A percentile compares a stretch with the other conserved stretches of the same genome.
phyloP scores from a whole-genome alignment of 2,329 filamentous ascomycete species.

The Byssochlamys sp. region DNA sequence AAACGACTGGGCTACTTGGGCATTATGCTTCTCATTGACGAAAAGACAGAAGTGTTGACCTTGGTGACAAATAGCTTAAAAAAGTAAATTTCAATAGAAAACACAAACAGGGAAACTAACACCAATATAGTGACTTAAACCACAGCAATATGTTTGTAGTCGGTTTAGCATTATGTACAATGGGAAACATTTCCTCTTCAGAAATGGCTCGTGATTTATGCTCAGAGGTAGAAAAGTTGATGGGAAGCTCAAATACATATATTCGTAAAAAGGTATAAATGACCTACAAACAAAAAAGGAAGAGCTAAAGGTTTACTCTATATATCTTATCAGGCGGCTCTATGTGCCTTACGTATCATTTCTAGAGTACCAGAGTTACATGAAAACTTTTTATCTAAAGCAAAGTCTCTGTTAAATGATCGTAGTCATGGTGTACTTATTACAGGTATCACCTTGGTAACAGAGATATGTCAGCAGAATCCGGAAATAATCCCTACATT shows the following conservation, averaged over 20 bases:
- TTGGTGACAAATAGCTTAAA: slow-evolving; percentile 95
- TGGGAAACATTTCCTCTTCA: slow-evolving; percentile 93
- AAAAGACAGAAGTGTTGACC: slow-evolving; percentile 96
- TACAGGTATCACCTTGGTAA: slow-evolving; percentile 82
- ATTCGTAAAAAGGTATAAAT: slow-evolving; percentile 92
- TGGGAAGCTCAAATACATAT: slow-evolving; percentile 91
- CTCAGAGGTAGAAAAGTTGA: slow-evolving; percentile 81
- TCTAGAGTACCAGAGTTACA: slow-evolving; percentile 93
- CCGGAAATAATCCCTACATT: slow-evolving; percentile 80
- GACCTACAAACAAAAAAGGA: too few relatives aligned
- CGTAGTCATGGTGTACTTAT: slow-evolving; percentile 91
- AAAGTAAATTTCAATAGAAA: slow-evolving; percentile 54
- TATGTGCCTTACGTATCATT: slow-evolving; percentile 99
- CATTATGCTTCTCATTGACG: slow-evolving; percentile 92
- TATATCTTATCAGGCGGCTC: too few relatives aligned
- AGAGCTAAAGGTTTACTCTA: too few relatives aligned
- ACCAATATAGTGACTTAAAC: slow-evolving; percentile 66
- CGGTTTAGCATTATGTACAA: slow-evolving; percentile 84
- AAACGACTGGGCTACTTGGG: slow-evolving; percentile 92
- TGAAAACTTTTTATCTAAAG: slow-evolving; percentile 93
- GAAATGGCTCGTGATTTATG: slow-evolving; percentile 98
- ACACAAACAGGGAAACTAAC: slow-evolving; percentile 16
- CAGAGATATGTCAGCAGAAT: slow-evolving; percentile 85
- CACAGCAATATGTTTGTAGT: slow-evolving; percentile 98
- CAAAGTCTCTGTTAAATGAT: slow-evolving; percentile 75